phyloP scores from a whole-genome alignment of 352 stramenopile species.

The Globisporangium echinulatum region DNA sequence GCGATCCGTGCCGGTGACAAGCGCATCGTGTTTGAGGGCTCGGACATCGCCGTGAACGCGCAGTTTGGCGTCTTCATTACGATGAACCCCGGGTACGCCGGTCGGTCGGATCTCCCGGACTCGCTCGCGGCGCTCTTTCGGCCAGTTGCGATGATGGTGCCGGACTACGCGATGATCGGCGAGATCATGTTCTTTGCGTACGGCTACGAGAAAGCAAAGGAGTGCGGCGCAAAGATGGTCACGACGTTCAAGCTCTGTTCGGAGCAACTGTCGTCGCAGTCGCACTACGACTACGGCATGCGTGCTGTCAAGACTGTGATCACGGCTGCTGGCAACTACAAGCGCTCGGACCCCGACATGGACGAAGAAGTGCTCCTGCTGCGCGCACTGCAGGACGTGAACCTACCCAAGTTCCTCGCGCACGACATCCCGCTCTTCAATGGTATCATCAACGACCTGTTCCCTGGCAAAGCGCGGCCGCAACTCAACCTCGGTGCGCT shows the following conservation, averaged over 20 bases:
- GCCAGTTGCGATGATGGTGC: slow-evolving; percentile 96
- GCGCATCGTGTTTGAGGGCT: slow-evolving; percentile 91
- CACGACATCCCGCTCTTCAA: slow-evolving; percentile 94
- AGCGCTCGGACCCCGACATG: slow-evolving; percentile 89
- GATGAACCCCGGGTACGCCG: slow-evolving; percentile 95
- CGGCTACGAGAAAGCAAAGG: slow-evolving; percentile 90
- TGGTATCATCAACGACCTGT: slow-evolving; percentile 93
- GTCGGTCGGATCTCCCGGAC: slow-evolving; percentile 91
- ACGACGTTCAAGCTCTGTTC: slow-evolving; percentile 95
- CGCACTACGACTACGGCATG: slow-evolving; percentile 97
- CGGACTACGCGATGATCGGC: slow-evolving; percentile 93
- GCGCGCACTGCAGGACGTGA: slow-evolving; percentile 91
- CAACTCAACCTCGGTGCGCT: slow-evolving; percentile 88
- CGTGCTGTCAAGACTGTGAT: slow-evolving; percentile 95
- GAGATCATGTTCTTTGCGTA: slow-evolving; percentile 97
- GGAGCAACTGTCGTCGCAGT: slow-evolving; percentile 92
- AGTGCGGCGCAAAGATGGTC: slow-evolving; percentile 94
- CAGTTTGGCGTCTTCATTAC: slow-evolving; percentile 95
- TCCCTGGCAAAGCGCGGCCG: slow-evolving; percentile 85
- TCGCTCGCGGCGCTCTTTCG: slow-evolving; percentile 94
- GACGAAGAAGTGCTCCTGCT: slow-evolving; percentile 92
- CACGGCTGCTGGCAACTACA: slow-evolving; percentile 92
- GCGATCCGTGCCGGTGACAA: slow-evolving; percentile 84
- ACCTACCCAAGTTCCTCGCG: slow-evolving; percentile 94
- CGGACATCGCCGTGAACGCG: slow-evolving; percentile 89